Percentiles rank a stretch among this genome's conserved stretches.
Conservation (phyloP, 306 rosid species). For the Prunus dulcis region DNA sequence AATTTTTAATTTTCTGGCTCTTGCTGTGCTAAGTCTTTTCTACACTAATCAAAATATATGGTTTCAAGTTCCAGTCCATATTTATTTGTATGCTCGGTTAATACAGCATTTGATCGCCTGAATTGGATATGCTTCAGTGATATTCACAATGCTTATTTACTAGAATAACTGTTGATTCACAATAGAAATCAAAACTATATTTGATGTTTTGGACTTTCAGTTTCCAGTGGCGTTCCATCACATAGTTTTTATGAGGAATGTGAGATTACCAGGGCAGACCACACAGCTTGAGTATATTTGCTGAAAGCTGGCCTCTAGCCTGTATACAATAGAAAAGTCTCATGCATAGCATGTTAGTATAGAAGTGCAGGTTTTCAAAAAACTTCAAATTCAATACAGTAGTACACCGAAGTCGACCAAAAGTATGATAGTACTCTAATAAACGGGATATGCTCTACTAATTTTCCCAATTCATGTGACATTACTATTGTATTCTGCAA, state of each 20-base stretch:
- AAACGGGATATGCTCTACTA: too few relatives aligned
- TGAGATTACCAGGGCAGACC: background rate
- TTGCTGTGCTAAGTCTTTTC: background rate
- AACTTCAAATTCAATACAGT: too few relatives aligned
- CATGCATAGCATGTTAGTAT: too few relatives aligned
- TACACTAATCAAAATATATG: background rate
- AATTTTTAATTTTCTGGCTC: slow-evolving; percentile 3
- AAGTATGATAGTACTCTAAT: too few relatives aligned
- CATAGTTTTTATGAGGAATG: background rate
- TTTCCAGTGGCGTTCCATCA: background rate
- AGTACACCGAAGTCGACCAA: too few relatives aligned
- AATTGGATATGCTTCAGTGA: background rate
- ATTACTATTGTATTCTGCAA: too few relatives aligned
- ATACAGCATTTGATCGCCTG: background rate
- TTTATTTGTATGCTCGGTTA: background rate
- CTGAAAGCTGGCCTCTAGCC: background rate
- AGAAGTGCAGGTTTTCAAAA: too few relatives aligned
- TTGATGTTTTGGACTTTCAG: background rate
- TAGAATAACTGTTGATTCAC: background rate
- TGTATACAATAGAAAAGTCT: too few relatives aligned
- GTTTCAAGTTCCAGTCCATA: background rate
- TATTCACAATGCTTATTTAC: background rate
- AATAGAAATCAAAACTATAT: background rate
- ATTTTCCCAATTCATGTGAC: too few relatives aligned
- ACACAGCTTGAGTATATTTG: background rate